phyloP scores from a whole-genome alignment of 805 yeast species.

The Saturnispora kantuleensis region DNA sequence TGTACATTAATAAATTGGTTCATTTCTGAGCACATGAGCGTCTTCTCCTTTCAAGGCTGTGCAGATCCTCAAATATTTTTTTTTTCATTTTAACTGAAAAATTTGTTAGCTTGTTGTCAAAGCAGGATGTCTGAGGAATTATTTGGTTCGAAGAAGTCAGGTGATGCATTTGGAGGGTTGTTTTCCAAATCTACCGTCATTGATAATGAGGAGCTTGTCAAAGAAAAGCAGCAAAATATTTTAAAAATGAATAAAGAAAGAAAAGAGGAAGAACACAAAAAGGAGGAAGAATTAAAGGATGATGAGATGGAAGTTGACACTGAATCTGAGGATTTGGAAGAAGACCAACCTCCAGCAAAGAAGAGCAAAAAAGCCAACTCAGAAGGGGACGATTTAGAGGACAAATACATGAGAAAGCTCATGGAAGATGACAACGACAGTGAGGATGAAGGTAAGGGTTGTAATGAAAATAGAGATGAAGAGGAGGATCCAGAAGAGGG shows the following conservation, averaged over 20 bases:
- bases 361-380: constrained; percentile 12
- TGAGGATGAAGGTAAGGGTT: constrained; percentile 5
- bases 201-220: constrained; percentile 25
- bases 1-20: background rate
- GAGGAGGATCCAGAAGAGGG: constrained; percentile 22
- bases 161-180: constrained; percentile 17
- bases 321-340: constrained; percentile 4
- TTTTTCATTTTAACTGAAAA: background rate
- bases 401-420: constrained; percentile 16
- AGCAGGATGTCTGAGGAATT: constrained; percentile 1
- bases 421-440: constrained; percentile 17
- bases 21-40: background rate
- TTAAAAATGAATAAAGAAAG: constrained; percentile 8
- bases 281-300: constrained; percentile 14
- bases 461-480: constrained; percentile 1
- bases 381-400: constrained; percentile 18
- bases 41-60: background rate
- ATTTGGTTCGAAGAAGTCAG: constrained; percentile 2
- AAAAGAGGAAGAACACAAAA: constrained; percentile 13
- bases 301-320: constrained; percentile 20
- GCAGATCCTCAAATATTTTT: background rate
- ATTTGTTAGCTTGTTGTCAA: background rate
- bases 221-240: constrained; percentile 19
- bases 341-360: constrained; percentile 22
- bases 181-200: constrained; percentile 37